Evolutionary conservation across 2,329 filamentous ascomycete genomes (phyloP), one percentile per base, ranked within the genome.

Genomic region (Podosphaera aphanis): DNA sequence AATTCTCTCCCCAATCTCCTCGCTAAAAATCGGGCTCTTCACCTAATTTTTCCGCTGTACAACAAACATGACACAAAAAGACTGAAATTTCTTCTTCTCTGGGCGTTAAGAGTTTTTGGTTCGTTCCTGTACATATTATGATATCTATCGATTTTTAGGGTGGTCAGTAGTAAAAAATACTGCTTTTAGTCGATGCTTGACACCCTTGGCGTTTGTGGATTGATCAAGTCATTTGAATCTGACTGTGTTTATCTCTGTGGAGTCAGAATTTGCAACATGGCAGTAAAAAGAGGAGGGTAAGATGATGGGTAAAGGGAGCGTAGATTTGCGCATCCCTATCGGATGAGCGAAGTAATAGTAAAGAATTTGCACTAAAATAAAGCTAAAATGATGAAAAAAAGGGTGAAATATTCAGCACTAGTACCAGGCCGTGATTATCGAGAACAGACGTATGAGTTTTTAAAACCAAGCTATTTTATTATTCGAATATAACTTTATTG

Each of bases 1-100:
- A 40, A n/a, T 46, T 42, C n/a, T 42, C 37, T 10, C 45, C 45
- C 70, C 21, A 79, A 61, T 43, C 41, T 11, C 41, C 41, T 43
- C 41, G 41, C 13, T 43, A 21, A 43, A 16, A 10, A 33, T 10
- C 2, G 11, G 5, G 10, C 3, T 13, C 6, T 33, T 13, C 6
- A 13, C 15, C 11, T n/a, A 11, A 13, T 3, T 7, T 33, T 33
- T n/a, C 11, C 25, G 25, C 25, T 11, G 25, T 29, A 29, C 5
- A 29, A 29, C 25, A 29, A 29, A 29, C n/a, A 29, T 29, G 5
- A 11, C 25, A 1, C 11, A 29, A 29, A 5, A 29, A 29, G 25
- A 6, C 11, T 29, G 5, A 5, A 29, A 6, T 5, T 29, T 29
- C 1, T 29, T 11, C 5, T 13, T 33, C 6, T 3, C 11, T 33